Conservation (phyloP, 1,139 yeast genomes). For the Hansenula sp. region DNA sequence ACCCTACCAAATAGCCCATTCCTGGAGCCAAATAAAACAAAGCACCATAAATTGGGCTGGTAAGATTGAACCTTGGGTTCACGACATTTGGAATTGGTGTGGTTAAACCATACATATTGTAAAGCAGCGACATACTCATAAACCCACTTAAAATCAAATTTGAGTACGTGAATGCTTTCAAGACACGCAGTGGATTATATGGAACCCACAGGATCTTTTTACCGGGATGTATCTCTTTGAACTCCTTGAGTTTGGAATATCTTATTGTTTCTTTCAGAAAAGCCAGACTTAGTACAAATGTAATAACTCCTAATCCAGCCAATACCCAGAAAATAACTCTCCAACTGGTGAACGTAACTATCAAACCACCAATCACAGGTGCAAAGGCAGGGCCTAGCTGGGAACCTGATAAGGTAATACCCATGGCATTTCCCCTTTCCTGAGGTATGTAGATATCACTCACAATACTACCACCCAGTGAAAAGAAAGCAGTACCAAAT, state of each 20-base stretch:
- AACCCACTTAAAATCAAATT: constrained; percentile 42
- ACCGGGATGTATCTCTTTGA: constrained; percentile 12
- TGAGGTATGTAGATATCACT: constrained; percentile 37
- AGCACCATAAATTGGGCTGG: constrained; percentile 43
- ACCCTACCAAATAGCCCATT: constrained; percentile 42
- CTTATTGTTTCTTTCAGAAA: constrained; percentile 40
- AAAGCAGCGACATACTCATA: constrained; percentile 35
- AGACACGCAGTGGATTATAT: constrained; percentile 41
- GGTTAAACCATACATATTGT: constrained; percentile 45
- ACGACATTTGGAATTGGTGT: constrained; percentile 53
- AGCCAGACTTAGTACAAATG: constrained; percentile 29
- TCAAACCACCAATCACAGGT: constrained; percentile 36
- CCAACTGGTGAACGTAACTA: constrained; percentile 41
- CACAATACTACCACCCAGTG: constrained; percentile 40
- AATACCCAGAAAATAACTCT: constrained; percentile 45
- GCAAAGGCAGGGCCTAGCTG: constrained; percentile 39
- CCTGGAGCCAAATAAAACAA: constrained; percentile 54
- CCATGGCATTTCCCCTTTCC: constrained; percentile 37
- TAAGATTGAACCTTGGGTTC: constrained; percentile 46
- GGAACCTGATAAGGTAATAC: constrained; percentile 34
- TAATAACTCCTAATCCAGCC: constrained; percentile 35
- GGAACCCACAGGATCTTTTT: constrained; percentile 36
- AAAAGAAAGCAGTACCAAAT: constrained; percentile 49
- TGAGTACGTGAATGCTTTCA: constrained; percentile 36
- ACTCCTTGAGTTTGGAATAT: constrained; percentile 24